phyloP scores from a whole-genome alignment of 768 basidiomycete species.

The Amanita phalloides region DNA sequence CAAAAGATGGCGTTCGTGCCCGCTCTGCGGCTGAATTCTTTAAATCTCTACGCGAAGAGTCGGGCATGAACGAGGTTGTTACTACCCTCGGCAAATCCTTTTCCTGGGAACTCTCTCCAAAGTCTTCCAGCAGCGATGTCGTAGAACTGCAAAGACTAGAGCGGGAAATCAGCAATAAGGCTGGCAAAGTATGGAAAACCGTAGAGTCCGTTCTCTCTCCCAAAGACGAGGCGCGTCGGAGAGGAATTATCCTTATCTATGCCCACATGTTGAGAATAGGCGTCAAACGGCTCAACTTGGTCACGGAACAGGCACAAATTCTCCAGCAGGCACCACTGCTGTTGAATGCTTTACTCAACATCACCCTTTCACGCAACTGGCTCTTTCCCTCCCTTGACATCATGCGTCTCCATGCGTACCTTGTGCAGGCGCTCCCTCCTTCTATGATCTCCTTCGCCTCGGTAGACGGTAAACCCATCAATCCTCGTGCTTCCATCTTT shows the following conservation, averaged over 20 bases:
- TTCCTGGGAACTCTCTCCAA: conserved; percentile 37
- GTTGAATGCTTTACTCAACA: conserved; percentile 72
- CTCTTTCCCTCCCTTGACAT: conserved; percentile 64
- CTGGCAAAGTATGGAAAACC: conserved; percentile 45
- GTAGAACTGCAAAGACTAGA: conserved; percentile 30
- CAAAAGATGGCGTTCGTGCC: conserved; percentile 84
- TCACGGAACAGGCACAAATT: conserved; percentile 61
- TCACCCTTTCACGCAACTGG: conserved; percentile 84
- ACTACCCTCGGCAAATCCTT: conserved; percentile 59
- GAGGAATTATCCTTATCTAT: conserved; percentile 68
- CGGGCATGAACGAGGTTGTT: conserved; percentile 61
- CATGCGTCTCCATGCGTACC: conserved; percentile 75
- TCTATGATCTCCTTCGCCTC: background rate
- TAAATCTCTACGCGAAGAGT: conserved; percentile 75
- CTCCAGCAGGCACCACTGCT: conserved; percentile 65
- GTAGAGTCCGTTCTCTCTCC: conserved; percentile 23
- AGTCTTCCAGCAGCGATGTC: conserved; percentile 25
- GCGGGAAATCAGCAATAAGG: conserved; percentile 32
- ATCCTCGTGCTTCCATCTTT: conserved; percentile 19
- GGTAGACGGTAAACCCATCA: background rate
- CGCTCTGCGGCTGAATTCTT: conserved; percentile 81
- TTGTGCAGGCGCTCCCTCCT: conserved; percentile 76
- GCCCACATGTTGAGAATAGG: conserved; percentile 74
- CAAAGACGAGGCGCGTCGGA: conserved; percentile 29
- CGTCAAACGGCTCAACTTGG: conserved; percentile 39